Evolutionary conservation across 1,284 basidiomycete species (phyloP).

Genomic region (Neonothopanus nambi): DNA sequence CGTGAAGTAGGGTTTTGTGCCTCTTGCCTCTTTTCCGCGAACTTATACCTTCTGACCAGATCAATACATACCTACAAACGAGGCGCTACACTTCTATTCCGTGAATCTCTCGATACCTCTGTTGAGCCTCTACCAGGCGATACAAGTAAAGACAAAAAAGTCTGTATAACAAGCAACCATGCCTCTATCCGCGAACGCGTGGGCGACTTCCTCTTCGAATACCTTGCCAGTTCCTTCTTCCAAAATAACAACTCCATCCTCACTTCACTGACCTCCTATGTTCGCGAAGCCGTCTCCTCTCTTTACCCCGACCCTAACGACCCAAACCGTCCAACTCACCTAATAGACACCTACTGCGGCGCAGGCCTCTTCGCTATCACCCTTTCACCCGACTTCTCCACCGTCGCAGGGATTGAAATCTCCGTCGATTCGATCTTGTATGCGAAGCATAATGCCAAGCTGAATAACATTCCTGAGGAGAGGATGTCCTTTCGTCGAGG

Average conservation of each 20-base stretch:
- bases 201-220: slow-evolving; percentile 82
- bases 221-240: slow-evolving; percentile 90
- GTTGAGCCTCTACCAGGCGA: slow-evolving; percentile 6
- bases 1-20: slow-evolving; percentile 52
- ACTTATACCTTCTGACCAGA: slow-evolving; percentile 38
- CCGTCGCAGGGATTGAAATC: slow-evolving; percentile 91
- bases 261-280: slow-evolving; percentile 79
- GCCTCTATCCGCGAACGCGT: slow-evolving; percentile 84
- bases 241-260: slow-evolving; percentile 98
- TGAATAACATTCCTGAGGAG: slow-evolving; percentile 61
- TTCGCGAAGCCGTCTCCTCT: slow-evolving; percentile 72
- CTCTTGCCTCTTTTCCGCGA: not conserved
- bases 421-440: slow-evolving; percentile 75
- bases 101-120: slow-evolving; percentile 72
- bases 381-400: slow-evolving; percentile 76
- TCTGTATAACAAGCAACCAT: slow-evolving; percentile 86
- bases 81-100: slow-evolving; percentile 89
- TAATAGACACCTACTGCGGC: slow-evolving; percentile 92
- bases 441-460: slow-evolving; percentile 78
- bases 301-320: slow-evolving; percentile 21
- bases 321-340: slow-evolving; percentile 60
- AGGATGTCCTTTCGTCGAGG: slow-evolving; percentile 65
- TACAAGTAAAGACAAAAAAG: slow-evolving; percentile 46
- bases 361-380: slow-evolving; percentile 92
- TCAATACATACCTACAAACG: slow-evolving; percentile 83